phyloP scores from a whole-genome alignment of 495 filamentous ascomycete species.

The Trichoderma erinaceum region DNA sequence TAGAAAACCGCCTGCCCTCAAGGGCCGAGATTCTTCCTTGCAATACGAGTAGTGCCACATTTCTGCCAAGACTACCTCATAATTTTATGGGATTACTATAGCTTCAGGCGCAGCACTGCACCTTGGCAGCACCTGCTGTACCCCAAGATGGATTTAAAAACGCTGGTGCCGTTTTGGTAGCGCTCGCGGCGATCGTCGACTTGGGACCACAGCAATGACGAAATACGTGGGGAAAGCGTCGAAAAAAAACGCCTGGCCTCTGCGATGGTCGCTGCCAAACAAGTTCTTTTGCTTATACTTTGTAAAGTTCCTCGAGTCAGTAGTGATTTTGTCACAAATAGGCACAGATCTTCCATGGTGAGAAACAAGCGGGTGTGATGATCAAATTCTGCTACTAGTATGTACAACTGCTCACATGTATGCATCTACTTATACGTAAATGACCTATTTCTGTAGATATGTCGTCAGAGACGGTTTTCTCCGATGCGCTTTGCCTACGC shows the following conservation, averaged over 20 bases:
- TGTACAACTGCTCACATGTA: background rate
- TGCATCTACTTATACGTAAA: too few relatives aligned
- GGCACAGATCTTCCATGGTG: background rate
- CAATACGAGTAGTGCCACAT: too few relatives aligned
- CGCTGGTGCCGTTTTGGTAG: background rate
- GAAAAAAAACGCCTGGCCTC: background rate
- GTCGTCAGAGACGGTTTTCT: too few relatives aligned
- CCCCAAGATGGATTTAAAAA: background rate
- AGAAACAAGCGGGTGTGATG: background rate
- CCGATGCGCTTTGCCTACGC: too few relatives aligned
- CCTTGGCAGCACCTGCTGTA: background rate
- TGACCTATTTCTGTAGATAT: too few relatives aligned
- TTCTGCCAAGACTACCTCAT: too few relatives aligned
- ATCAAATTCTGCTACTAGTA: background rate
- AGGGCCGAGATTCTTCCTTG: too few relatives aligned
- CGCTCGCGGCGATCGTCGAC: background rate
- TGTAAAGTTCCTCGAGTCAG: background rate
- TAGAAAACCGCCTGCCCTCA: too few relatives aligned
- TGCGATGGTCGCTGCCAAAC: background rate
- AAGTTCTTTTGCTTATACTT: background rate
- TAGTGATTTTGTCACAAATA: background rate
- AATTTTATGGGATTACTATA: too few relatives aligned
- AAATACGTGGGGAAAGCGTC: background rate
- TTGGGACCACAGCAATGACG: conserved; percentile 1
- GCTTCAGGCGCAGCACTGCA: too few relatives aligned